Evolutionary conservation across 345 rosid genomes (phyloP).

Genomic region (Salix brachista): DNA sequence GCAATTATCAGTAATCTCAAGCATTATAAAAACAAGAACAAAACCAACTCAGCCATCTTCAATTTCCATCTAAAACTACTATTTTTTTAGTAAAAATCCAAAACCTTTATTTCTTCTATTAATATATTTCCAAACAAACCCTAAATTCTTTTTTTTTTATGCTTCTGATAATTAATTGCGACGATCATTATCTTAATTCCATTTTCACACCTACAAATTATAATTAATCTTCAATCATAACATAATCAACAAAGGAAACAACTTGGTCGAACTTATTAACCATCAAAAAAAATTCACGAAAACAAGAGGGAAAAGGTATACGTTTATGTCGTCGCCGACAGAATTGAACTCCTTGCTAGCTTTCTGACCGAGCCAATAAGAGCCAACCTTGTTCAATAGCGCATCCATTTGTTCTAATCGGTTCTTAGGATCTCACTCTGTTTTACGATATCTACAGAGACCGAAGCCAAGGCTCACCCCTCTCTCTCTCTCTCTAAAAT

Average conservation of each 20-base stretch:
- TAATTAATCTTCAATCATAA: neutral
- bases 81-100: neutral
- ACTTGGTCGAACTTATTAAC: constrained; percentile 2
- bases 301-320: constrained; percentile 17
- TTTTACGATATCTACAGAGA: neutral
- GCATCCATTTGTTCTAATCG: constrained; percentile 58
- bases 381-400: constrained; percentile 81
- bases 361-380: constrained; percentile 68
- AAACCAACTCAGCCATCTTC: neutral
- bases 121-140: neutral
- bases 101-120: neutral
- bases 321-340: constrained; percentile 79
- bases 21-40: neutral
- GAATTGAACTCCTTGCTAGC: constrained; percentile 82
- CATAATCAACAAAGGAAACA: neutral
- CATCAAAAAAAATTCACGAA: neutral
- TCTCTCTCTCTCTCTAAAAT: neutral
- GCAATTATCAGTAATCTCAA: neutral
- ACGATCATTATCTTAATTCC: constrained; percentile 1
- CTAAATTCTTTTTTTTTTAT: neutral
- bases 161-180: neutral
- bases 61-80: neutral
- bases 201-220: neutral
- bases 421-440: neutral
- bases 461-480: neutral